These are phyloP conservation scores for Neurospora discreta DNA, from an alignment of 495 filamentous ascomycete species.

Conservation along the genomic window DNA sequence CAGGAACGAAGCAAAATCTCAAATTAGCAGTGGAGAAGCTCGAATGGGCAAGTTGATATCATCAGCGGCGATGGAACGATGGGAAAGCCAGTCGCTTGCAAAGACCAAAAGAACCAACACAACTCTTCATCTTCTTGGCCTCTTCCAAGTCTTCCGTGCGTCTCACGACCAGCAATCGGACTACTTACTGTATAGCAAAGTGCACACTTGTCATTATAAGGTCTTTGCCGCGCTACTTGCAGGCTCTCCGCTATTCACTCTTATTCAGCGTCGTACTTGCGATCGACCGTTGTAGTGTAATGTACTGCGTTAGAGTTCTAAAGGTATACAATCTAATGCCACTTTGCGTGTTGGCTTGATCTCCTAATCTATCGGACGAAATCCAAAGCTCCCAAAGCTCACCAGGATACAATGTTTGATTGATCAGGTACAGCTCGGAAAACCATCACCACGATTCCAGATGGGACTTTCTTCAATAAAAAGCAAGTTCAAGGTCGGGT, in stretches of 20 bases:
- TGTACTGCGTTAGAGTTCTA: neutral
- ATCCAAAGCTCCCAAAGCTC: too few species aligned
- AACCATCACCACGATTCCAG: too few species aligned
- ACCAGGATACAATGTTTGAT: too few species aligned
- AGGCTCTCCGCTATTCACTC: neutral
- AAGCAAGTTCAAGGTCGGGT: too few species aligned
- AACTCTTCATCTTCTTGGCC: neutral
- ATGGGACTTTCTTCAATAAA: too few species aligned
- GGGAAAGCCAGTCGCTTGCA: neutral
- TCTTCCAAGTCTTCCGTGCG: neutral
- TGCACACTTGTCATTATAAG: neutral
- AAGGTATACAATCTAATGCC: neutral
- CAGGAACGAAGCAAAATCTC: neutral
- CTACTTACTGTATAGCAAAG: too few species aligned
- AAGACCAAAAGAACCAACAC: neutral
- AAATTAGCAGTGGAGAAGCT: neutral
- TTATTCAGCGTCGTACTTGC: neutral
- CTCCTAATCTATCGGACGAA: too few species aligned
- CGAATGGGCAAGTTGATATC: neutral
- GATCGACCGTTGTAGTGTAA: too few species aligned
- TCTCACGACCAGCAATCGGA: too few species aligned
- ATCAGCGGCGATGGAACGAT: neutral
- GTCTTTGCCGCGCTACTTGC: neutral
- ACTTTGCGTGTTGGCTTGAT: too few species aligned
- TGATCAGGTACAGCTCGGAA: too few species aligned